A percentile compares a stretch with the other conserved stretches of the same genome.
phyloP scores from a whole-genome alignment of 768 basidiomycete genomes.

The Ramaria rubella region DNA sequence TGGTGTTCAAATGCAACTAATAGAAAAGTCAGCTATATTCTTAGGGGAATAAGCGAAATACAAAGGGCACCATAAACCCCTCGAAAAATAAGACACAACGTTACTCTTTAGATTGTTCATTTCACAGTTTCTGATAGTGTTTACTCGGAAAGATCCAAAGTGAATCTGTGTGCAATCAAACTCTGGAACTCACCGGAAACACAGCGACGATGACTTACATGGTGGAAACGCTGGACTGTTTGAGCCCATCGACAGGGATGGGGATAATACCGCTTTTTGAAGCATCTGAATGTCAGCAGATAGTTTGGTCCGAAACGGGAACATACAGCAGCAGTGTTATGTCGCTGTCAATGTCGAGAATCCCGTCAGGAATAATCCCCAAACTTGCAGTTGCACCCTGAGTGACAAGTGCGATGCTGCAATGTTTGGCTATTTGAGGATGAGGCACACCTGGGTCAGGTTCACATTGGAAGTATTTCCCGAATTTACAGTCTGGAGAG shows the following conservation, averaged over 20 bases:
- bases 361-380: background rate
- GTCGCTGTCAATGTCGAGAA: conserved; percentile 23
- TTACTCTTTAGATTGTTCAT: too few species aligned
- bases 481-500: background rate
- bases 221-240: conserved; percentile 31
- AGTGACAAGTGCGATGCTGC: background rate
- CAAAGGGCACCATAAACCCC: too few species aligned
- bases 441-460: conserved; percentile 1
- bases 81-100: too few species aligned
- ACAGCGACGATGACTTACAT: background rate
- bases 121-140: too few species aligned
- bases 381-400: background rate
- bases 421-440: background rate
- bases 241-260: conserved; percentile 30
- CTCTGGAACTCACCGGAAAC: background rate
- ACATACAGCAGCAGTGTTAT: conserved; percentile 32
- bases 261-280: conserved; percentile 24
- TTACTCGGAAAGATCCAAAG: background rate
- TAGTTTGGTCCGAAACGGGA: background rate
- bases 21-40: too few species aligned
- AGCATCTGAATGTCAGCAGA: background rate
- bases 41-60: too few species aligned
- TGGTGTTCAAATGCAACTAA: too few species aligned
- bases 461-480: background rate
- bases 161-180: background rate